Evolutionary conservation across 2,329 filamentous ascomycete genomes (phyloP).

Genomic region (Thelonectria olida): DNA sequence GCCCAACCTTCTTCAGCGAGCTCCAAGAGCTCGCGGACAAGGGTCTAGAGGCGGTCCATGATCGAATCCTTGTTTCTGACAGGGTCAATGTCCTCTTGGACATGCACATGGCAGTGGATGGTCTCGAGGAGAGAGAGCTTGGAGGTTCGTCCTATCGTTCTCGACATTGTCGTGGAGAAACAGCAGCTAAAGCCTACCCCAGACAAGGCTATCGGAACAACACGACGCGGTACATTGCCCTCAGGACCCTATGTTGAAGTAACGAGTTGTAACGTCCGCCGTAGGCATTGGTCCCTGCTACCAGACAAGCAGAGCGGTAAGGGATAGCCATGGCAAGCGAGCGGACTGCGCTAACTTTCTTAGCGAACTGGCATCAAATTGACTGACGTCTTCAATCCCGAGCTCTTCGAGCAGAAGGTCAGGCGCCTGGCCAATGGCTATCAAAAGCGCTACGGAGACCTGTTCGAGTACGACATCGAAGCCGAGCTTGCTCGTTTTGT

Average conservation of each 20-base stretch:
- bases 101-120: slow-evolving; percentile 73
- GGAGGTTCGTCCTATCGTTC: slow-evolving; percentile 41
- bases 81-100: slow-evolving; percentile 72
- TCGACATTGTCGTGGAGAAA: slow-evolving; percentile 36
- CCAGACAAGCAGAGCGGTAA: slow-evolving; percentile 41
- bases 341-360: slow-evolving; percentile 33
- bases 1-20: slow-evolving; percentile 53
- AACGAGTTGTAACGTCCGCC: slow-evolving; percentile 35
- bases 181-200: slow-evolving; percentile 32
- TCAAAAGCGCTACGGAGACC: slow-evolving; percentile 72
- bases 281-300: slow-evolving; percentile 52
- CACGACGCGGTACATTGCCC: slow-evolving; percentile 45
- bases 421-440: slow-evolving; percentile 65
- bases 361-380: slow-evolving; percentile 73
- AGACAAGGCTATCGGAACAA: slow-evolving; percentile 47
- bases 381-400: slow-evolving; percentile 72
- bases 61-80: slow-evolving; percentile 70
- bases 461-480: slow-evolving; percentile 71
- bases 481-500: slow-evolving; percentile 71
- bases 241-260: slow-evolving; percentile 29
- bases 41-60: slow-evolving; percentile 48
- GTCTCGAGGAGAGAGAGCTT: slow-evolving; percentile 69
- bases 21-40: slow-evolving; percentile 50
- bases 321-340: slow-evolving; percentile 25
- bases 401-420: slow-evolving; percentile 73